Evolutionary conservation across 352 stramenopile genomes (phyloP), one percentile per base, ranked within the genome.

Genomic region (Pseudoperonospora humuli): DNA sequence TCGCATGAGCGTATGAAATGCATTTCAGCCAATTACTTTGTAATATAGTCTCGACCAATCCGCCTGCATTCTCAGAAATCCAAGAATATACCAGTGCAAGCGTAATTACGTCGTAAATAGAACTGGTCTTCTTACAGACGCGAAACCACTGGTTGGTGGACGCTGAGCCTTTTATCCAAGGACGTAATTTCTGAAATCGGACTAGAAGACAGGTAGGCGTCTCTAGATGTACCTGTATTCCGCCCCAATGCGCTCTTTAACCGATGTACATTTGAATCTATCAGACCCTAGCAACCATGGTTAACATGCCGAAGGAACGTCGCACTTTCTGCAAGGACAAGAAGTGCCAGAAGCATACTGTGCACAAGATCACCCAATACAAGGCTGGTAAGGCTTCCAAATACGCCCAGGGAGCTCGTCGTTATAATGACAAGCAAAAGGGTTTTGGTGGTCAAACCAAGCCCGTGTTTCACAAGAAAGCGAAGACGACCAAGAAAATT

Each of bases 381-480:
- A 99, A 99, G 81, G 80, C 96, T 43, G 97, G 97, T 56, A 99
- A 99, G 82, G 96, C 97, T 26, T 98, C 94, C 50, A 98, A 99
- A 84, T 99, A 97, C 75, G 96, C 97, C 41, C 97, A 99, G 78
- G 92, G 77, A 56, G 65, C 73, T 39, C 93, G 97, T 87, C 95
- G 97, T 84, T 99, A 99, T 75, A 91, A 98, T 64, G 84, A 91
- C 48, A 99, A 99, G 89, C 97, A 99, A 80, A 98, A 98, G 87
- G 97, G 97, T 76, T 99, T 98, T 73, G 97, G 97, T 91, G 97
- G 97, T 78, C 97, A 99, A 83, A 99, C 97, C 59, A 99, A 99
- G 93, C 97, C 97, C 54, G 90, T 99, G 39, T 99, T 99, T 81
- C 97, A 99, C 93, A 99, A 99, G 86, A 99, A 99, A 82, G 97